Percentiles rank a stretch among this genome's conserved stretches.
phyloP scores from a whole-genome alignment of 371 early-diverging fungal species.

The Umbelopsis sp. region DNA sequence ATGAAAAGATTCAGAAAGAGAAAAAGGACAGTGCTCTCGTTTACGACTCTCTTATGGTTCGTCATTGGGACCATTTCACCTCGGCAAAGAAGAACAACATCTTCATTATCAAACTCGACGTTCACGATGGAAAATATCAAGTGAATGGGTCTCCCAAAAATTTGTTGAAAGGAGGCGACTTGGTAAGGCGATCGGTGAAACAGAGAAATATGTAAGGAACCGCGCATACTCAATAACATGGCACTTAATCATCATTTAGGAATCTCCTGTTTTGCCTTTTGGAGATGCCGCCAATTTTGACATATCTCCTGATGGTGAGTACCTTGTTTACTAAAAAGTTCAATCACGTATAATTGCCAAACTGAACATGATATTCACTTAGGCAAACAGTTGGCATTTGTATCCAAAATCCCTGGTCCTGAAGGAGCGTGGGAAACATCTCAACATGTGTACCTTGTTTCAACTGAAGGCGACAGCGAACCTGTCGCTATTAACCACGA shows the following conservation, averaged over 20 bases:
- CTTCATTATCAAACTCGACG: conserved; percentile 50
- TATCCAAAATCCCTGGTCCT: conserved; percentile 62
- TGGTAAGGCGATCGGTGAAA: conserved; percentile 30
- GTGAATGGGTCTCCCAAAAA: conserved; percentile 48
- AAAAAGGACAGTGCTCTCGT: conserved; percentile 58
- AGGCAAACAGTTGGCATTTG: conserved; percentile 71
- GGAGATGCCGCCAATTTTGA: conserved; percentile 64
- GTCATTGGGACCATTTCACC: conserved; percentile 73
- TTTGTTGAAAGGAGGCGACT: conserved; percentile 48
- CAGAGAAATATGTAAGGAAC: too few species aligned
- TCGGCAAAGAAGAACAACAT: conserved; percentile 61
- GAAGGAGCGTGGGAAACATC: conserved; percentile 83
- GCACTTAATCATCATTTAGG: conserved; percentile 25
- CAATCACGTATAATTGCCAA: neutral
- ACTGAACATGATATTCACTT: neutral
- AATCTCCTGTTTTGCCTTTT: conserved; percentile 60
- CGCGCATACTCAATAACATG: neutral
- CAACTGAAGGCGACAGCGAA: conserved; percentile 43
- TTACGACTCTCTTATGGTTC: conserved; percentile 68
- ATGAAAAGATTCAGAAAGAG: conserved; percentile 39
- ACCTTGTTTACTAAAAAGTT: neutral
- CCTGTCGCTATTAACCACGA: conserved; percentile 60
- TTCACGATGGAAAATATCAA: conserved; percentile 31
- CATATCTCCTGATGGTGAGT: conserved; percentile 62
- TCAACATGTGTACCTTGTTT: conserved; percentile 68